Evolutionary conservation across 2,329 filamentous ascomycete genomes (phyloP), one percentile per base, ranked within the genome.

Genomic region (Pseudophaeomoniella oleicola): DNA sequence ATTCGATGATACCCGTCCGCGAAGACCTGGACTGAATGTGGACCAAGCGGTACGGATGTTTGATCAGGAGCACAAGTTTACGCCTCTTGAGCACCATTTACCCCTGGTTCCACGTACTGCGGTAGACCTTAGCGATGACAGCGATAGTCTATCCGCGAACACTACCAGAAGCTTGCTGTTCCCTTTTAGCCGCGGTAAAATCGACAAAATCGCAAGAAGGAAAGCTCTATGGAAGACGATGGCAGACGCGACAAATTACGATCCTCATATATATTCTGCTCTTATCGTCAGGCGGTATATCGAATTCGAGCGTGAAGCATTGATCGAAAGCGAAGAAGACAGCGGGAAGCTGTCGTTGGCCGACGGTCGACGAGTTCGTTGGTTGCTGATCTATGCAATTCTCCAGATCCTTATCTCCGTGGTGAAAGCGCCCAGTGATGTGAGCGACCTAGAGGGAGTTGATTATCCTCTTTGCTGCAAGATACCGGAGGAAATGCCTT

Each of bases 341-440:
- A 71, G 75, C 22, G 75, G 72, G 9, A 27, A 27, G 48, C 51
- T 78, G 1, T 68, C 71, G 0, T 58, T 74, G 9, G 62, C 68
- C 5, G 82, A 88, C 43, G 80, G 74, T 1, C 73, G 83, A 30
- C 87, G 85, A 54, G 71, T 86, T 12, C 69, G 82, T 29, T 90
- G 82, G 82, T 71, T 87, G 18, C 52, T 87, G 22, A 68, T 88
- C 4, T 88, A 88, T 48, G 69, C 75, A 13, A 68, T 75, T 3
- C 69, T 84, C 39, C 83, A 90, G 51, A 77, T 75, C n/a, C 65
- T 90, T 1, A 67, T 71, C 6, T 72, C 72, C 37, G 75, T 75
- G 27, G 78, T 73, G 1, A 60, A 69, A 19, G 62, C 71, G 0
- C 77, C 82, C 0, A 51, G 60, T 4, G 73, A 81, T 46, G 74